Conservation (phyloP, 1,139 yeast genomes). For the Taiozyma sp. region DNA sequence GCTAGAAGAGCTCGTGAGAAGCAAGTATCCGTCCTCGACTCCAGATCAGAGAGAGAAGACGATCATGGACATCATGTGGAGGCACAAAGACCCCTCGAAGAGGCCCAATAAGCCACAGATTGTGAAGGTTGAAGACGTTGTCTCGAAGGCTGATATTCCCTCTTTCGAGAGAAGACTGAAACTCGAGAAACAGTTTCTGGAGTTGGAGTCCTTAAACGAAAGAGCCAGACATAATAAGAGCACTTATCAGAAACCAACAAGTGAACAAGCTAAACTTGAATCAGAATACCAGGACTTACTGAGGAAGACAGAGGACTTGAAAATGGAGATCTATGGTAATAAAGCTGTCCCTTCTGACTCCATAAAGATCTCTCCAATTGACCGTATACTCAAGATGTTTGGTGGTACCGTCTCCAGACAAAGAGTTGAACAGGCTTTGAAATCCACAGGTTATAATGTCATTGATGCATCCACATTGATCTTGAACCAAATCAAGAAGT, state of each 20-base stretch:
- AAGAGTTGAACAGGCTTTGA: conserved; percentile 22
- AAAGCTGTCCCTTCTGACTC: conserved; percentile 7
- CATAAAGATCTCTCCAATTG: conserved; percentile 17
- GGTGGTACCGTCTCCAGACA: conserved; percentile 13
- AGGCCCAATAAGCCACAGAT: conserved; percentile 11
- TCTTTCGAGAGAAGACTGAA: conserved; percentile 22
- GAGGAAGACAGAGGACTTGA: conserved; percentile 13
- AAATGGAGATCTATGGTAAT: conserved; percentile 17
- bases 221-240: background rate
- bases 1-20: conserved; percentile 30
- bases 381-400: conserved; percentile 17
- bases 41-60: conserved; percentile 24
- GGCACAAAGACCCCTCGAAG: conserved; percentile 29
- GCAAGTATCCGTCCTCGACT: conserved; percentile 12
- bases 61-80: conserved; percentile 37
- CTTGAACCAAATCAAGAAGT: conserved; percentile 16
- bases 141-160: conserved; percentile 20
- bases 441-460: conserved; percentile 19
- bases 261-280: conserved; percentile 1
- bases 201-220: conserved; percentile 13
- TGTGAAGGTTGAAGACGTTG: conserved; percentile 17
- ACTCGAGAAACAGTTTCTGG: conserved; percentile 18
- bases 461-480: conserved; percentile 18
- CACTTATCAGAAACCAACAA: background rate
- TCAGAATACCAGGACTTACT: conserved; percentile 14